Evolutionary conservation across 768 basidiomycete genomes (phyloP).

Genomic region (Mycena chlorophos): DNA sequence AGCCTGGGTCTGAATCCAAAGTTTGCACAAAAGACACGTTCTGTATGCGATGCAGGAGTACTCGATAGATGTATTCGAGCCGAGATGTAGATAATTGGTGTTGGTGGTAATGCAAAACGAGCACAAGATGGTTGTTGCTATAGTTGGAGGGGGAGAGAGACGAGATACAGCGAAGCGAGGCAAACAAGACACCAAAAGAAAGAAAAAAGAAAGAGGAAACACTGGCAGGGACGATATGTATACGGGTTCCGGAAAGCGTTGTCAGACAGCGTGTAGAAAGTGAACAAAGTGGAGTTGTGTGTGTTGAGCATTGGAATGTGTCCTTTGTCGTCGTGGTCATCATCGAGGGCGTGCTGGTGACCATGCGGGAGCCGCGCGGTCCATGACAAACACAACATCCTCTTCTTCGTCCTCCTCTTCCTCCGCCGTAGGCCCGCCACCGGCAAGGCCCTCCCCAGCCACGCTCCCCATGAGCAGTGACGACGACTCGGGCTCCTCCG

Average conservation of each 20-base stretch:
- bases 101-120: background rate
- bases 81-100: background rate
- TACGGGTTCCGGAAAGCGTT: background rate
- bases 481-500: background rate
- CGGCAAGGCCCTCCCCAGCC: slow-evolving; percentile 7
- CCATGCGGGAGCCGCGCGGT: slow-evolving; percentile 21
- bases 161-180: background rate
- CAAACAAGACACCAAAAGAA: background rate
- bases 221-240: too few species aligned
- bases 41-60: too few species aligned
- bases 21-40: too few species aligned
- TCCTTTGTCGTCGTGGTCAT: background rate
- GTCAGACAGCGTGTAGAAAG: background rate
- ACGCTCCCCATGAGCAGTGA: slow-evolving; percentile 14
- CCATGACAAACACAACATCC: slow-evolving; percentile 24
- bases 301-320: too few species aligned
- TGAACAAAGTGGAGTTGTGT: background rate
- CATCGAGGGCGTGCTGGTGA: slow-evolving; percentile 19
- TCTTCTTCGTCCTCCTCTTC: slow-evolving; percentile 22
- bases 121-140: background rate
- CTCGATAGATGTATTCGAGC: background rate
- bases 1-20: background rate
- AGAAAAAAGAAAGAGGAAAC: background rate
- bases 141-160: background rate
- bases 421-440: too few species aligned